These are phyloP conservation scores for Noccaea bulbosa DNA, from an alignment of 345 rosid genomes.

Conservation along the genomic window DNA sequence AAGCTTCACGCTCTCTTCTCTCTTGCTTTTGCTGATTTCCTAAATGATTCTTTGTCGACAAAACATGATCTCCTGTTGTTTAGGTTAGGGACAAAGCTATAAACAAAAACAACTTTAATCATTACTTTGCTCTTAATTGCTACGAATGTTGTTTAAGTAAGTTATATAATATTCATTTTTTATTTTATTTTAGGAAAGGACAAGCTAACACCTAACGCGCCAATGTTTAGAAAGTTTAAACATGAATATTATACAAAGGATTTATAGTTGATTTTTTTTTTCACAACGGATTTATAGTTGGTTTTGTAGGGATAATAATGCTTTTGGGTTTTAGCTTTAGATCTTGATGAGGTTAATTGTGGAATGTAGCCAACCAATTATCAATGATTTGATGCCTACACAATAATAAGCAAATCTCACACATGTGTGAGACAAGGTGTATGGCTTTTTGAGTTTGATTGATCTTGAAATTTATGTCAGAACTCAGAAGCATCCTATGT, in stretches of 20 bases:
- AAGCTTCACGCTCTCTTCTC: conserved; percentile 6
- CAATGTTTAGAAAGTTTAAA: conserved; percentile 24
- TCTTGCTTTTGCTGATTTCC: conserved; percentile 13
- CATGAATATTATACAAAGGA: conserved; percentile 31
- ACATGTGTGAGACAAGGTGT: conserved; percentile 41
- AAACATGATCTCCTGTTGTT: conserved; percentile 32
- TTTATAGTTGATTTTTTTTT: background rate
- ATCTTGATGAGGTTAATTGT: conserved; percentile 27
- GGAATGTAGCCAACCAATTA: conserved; percentile 29
- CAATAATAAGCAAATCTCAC: conserved; percentile 39
- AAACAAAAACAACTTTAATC: conserved; percentile 31
- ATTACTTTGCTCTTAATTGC: conserved; percentile 22
- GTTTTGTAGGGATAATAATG: conserved; percentile 2
- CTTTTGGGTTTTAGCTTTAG: conserved; percentile 17
- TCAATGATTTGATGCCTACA: conserved; percentile 33
- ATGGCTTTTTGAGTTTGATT: conserved; percentile 40
- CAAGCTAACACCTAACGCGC: conserved; percentile 27
- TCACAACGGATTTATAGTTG: conserved; percentile 1
- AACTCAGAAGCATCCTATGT: conserved; percentile 43
- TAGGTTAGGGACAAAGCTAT: conserved; percentile 34
- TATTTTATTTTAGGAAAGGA: background rate
- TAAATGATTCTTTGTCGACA: conserved; percentile 34
- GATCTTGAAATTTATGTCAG: conserved; percentile 35
- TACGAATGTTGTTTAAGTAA: conserved; percentile 18
- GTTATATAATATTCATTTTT: background rate